Percentiles rank a stretch among this genome's conserved stretches.
Evolutionary conservation across 768 basidiomycete genomes (phyloP).

Genomic region (Podaxis carcinomalis): DNA sequence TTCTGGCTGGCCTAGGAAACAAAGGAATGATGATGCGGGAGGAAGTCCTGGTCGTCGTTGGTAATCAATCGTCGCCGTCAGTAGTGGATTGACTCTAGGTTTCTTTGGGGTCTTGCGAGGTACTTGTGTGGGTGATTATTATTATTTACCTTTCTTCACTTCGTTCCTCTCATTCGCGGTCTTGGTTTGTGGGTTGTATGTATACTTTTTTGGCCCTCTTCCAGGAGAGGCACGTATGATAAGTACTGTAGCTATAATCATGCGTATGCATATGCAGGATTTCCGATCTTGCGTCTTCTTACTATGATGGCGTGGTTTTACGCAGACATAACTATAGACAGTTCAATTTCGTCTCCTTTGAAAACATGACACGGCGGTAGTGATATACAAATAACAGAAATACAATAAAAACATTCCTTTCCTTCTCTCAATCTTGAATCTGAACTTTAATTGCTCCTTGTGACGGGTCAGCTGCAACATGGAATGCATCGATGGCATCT

Average conservation of each 20-base stretch:
- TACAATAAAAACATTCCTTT: background rate
- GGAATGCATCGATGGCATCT: constrained; percentile 74
- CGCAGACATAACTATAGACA: background rate
- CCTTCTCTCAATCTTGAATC: constrained; percentile 43
- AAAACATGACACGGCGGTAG: background rate
- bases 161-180: background rate
- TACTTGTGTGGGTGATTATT: constrained; percentile 10
- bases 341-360: background rate
- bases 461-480: constrained; percentile 62
- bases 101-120: constrained; percentile 4
- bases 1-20: constrained; percentile 53
- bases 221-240: background rate
- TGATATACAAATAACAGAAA: background rate
- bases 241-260: constrained; percentile 11
- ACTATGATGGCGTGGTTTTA: background rate
- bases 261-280: background rate
- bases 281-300: background rate
- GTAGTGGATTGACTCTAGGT: background rate
- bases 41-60: constrained; percentile 20
- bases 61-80: constrained; percentile 2
- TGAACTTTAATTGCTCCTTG: constrained; percentile 71
- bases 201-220: background rate
- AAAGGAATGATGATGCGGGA: constrained; percentile 24
- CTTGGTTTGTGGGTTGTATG: background rate
- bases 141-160: constrained; percentile 10